Percentiles rank a stretch among this genome's conserved stretches.
Conservation (phyloP, 2,329 filamentous ascomycete genomes). For the Penicillium brasilianum region DNA sequence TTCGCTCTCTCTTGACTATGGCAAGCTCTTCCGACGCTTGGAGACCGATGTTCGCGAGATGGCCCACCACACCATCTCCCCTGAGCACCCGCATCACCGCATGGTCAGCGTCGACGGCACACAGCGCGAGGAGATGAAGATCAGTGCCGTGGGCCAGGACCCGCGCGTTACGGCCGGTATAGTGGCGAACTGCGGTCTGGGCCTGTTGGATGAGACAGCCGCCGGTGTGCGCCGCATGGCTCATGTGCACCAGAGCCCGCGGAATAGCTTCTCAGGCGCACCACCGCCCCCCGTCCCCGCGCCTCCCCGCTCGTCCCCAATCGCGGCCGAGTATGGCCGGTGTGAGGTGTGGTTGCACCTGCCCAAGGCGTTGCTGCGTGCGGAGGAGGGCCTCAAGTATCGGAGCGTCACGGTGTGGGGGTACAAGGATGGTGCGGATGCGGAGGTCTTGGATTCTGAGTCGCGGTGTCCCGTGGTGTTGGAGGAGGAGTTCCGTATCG, state of each 20-base stretch:
- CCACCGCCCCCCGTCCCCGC: constrained; percentile 13
- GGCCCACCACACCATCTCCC: constrained; percentile 26
- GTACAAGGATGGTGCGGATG: constrained; percentile 34
- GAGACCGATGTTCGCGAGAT: constrained; percentile 41
- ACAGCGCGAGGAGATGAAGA: constrained; percentile 38
- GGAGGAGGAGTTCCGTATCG: constrained; percentile 48
- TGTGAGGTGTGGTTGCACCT: constrained; percentile 48
- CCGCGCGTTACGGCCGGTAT: constrained; percentile 43
- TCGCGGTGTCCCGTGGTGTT: constrained; percentile 36
- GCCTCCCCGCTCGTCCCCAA: constrained; percentile 25
- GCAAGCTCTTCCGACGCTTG: constrained; percentile 52
- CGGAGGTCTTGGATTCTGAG: constrained; percentile 29
- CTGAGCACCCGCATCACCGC: constrained; percentile 28
- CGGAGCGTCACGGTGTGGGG: constrained; percentile 43
- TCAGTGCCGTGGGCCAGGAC: constrained; percentile 38
- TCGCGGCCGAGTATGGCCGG: constrained; percentile 39
- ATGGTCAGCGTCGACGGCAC: constrained; percentile 37
- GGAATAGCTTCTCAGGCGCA: constrained; percentile 31
- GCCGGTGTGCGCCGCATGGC: constrained; percentile 42
- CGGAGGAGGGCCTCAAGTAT: constrained; percentile 49
- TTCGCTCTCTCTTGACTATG: constrained; percentile 53
- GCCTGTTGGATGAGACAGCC: constrained; percentile 44
- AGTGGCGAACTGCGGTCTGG: constrained; percentile 42
- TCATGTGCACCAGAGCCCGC: constrained; percentile 35
- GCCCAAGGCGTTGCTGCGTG: constrained; percentile 53